Evolutionary conservation across 148 eudicot species (phyloP).

Genomic region (Dianthus caryophyllus): DNA sequence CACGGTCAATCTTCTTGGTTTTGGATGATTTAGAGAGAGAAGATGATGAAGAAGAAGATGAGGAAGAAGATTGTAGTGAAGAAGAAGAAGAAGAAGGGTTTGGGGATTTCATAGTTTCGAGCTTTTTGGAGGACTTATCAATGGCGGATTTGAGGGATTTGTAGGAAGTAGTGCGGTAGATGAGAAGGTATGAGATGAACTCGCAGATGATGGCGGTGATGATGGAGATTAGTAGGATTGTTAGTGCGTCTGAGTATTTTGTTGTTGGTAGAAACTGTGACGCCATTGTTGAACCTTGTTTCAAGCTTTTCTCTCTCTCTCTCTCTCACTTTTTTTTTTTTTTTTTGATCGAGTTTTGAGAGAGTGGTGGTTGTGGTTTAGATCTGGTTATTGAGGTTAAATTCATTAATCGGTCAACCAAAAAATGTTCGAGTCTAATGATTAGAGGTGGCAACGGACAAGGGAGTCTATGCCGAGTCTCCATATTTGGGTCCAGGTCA

Average conservation of each 20-base stretch:
- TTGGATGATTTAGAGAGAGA: constrained; percentile 34
- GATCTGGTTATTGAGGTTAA: no score
- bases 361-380: no score
- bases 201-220: constrained; percentile 83
- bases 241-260: constrained; percentile 69
- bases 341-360: no score
- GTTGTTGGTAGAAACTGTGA: constrained; percentile 34
- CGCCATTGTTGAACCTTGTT: constrained; percentile 37
- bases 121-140: constrained; percentile 89
- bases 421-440: no score
- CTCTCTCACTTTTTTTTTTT: no score
- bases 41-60: background rate
- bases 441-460: no score
- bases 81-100: no score
- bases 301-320: no score
- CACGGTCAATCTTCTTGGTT: constrained; percentile 81
- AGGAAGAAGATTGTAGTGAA: background rate
- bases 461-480: no score
- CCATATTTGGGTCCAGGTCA: no score
- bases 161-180: constrained; percentile 91
- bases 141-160: constrained; percentile 89
- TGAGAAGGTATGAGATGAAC: constrained; percentile 78
- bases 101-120: constrained; percentile 75
- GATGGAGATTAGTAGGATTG: constrained; percentile 61
- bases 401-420: no score